Evolutionary conservation across 495 filamentous ascomycete genomes (phyloP), one percentile per base, ranked within the genome.

Genomic region (Talaromyces ruber): DNA sequence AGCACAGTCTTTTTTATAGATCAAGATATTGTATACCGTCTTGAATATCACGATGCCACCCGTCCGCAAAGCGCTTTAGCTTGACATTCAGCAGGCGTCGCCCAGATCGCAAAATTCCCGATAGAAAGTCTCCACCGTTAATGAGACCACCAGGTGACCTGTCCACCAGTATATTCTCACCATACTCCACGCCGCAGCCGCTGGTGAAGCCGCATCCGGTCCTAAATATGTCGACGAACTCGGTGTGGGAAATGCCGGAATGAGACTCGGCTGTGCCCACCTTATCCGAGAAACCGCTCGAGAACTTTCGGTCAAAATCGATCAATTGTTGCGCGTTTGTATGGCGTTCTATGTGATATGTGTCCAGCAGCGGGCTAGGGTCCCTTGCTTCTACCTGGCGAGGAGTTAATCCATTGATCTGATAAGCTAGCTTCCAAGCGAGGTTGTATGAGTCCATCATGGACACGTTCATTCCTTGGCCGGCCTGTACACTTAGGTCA

Each of bases 401-500:
- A 82, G 72, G 1, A 81, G 30, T 34, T 34, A 34, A 34, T 9
- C 30, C 30, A 34, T 34, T 34, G 30, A 34, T 34, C 8, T 34
- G 30, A 9, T 34, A 34, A 34, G 12, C 79, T 22, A 92, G 75
- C 70, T 92, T 92, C 88, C 88, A 91, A 26, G 84, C 87, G 1
- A 91, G 80, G 62, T 91, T 91, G 68, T 84, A 88, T 67, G 66
- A 66, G 64, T 87, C 84, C 66, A 85, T 81, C 72, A 88, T 84
- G 16, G 72, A 77, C 1, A 86, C 83, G 66, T 92, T 91, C 88
- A 91, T 90, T 22, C 88, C 88, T 69, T 90, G 87, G 0, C 87
- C 88, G 2, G 86, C 86, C 74, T 89, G 30, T 9, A 34, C 30
- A 34, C 9, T 9, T 34, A 34, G 30, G 30, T 34, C 12, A 34